Base-by-base conservation (phyloP, 345 rosid species). In the Salix caprea region DNA sequence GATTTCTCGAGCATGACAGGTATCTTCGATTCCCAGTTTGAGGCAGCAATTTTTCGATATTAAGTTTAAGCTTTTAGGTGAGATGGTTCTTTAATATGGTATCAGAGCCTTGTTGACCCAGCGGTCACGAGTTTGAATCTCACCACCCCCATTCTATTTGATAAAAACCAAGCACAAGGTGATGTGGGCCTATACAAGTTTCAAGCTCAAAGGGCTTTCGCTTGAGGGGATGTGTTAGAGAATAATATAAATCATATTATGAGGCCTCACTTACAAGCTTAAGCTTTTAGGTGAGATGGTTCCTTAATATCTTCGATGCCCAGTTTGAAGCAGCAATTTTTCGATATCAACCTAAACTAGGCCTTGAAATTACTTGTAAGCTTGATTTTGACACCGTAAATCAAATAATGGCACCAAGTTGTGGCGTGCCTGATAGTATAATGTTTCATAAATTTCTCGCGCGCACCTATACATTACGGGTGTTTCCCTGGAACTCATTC, bases 401-500 rank as follows among this genome's bases (percentile, higher is more conserved):
- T 30, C 78, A 86, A 6, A 84, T 89, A 30, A 69, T 67, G 68
- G 70, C 84, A 10, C 96, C 92, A 1, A 81, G 94, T 81, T 88
- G 92, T 56, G 96, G 97, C 1, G 87, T 82, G 30, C 82, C 88
- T 1, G 94, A 88, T 80, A 21, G 44, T 66, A 58, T 74, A 71
- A 4, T 82, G 69, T 23, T 76, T 77, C 82, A 76, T 12, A 67
- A 76, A 46, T 15, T 78, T 58, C 87, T 85, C 78, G 79, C 82
- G 36, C 71, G 79, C 82, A 48, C 69, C 62, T 1, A 79, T 76
- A 66, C 80, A 82, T 23, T 89, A 81, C 83, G 88, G 82, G 58
- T 88, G 82, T 52, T 92, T 91, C 75, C 87, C 90, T 0, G 95
- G 92, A 6, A 87, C 74, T 88, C 89, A 1, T 85, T 95, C 81